These are phyloP conservation scores for Datura wrightii DNA, from an alignment of 257 asterid genomes.

Conservation along the genomic window DNA sequence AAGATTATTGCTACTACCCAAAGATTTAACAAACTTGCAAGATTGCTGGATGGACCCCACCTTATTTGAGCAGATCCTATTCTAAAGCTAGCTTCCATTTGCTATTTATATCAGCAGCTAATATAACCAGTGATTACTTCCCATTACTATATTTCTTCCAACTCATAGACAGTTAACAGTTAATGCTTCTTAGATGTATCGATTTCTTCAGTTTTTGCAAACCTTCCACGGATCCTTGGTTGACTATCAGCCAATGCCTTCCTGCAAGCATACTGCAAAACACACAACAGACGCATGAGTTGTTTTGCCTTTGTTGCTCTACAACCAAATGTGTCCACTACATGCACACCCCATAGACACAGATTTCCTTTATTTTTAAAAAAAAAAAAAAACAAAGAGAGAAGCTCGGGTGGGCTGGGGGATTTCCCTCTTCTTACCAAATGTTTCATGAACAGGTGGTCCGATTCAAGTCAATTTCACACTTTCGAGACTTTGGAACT, in stretches of 20 bases:
- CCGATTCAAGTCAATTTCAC: neutral
- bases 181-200: constrained; percentile 53
- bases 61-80: constrained; percentile 34
- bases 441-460: neutral
- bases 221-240: constrained; percentile 91
- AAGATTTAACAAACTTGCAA: constrained; percentile 31
- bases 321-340: neutral
- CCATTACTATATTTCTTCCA: constrained; percentile 29
- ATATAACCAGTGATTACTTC: constrained; percentile 20
- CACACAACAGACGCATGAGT: neutral
- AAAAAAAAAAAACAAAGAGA: neutral
- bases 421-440: neutral
- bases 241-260: constrained; percentile 94
- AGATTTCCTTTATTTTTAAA: neutral
- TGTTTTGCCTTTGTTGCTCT: neutral
- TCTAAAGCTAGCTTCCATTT: constrained; percentile 26
- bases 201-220: constrained; percentile 72
- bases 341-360: neutral
- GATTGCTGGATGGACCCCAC: constrained; percentile 24
- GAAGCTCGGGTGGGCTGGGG: neutral
- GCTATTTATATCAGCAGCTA: constrained; percentile 1
- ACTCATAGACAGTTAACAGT: constrained; percentile 34
- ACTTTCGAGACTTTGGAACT: neutral
- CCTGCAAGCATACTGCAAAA: constrained; percentile 88
- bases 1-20: constrained; percentile 31